These are phyloP conservation scores for Xylaria sp. DNA, from an alignment of 2,329 filamentous ascomycete species.

Conservation along the genomic window DNA sequence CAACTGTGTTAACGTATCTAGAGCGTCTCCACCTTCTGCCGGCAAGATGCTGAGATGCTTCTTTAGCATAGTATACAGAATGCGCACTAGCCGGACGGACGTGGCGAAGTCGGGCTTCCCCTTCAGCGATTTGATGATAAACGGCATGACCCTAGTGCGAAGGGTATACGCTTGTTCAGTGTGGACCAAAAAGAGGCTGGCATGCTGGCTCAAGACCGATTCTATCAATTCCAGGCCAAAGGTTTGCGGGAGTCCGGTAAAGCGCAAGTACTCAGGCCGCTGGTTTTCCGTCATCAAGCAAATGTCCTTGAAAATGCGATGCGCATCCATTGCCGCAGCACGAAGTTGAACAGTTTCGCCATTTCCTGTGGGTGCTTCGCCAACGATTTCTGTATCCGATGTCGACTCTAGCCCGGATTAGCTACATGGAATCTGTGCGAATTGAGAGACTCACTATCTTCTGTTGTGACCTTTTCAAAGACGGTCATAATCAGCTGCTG, in stretches of 20 bases:
- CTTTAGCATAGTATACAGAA: slow-evolving; percentile 83
- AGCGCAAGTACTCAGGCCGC: slow-evolving; percentile 82
- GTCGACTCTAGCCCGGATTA: slow-evolving; percentile 51
- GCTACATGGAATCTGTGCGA: not conserved
- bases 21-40: slow-evolving; percentile 82
- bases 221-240: slow-evolving; percentile 94
- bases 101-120: slow-evolving; percentile 83
- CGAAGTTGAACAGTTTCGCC: slow-evolving; percentile 71
- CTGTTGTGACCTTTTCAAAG: slow-evolving; percentile 87
- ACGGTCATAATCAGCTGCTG: slow-evolving; percentile 93
- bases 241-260: slow-evolving; percentile 80
- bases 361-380: slow-evolving; percentile 74
- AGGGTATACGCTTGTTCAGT: slow-evolving; percentile 84
- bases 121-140: slow-evolving; percentile 80
- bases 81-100: slow-evolving; percentile 82
- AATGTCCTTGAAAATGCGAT: slow-evolving; percentile 88
- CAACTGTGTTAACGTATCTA: slow-evolving; percentile 84
- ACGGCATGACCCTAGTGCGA: slow-evolving; percentile 81
- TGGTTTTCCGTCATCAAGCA: slow-evolving; percentile 89
- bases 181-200: slow-evolving; percentile 80
- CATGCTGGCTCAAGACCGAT: slow-evolving; percentile 86
- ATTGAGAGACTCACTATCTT: slow-evolving; percentile 74
- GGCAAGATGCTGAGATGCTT: slow-evolving; percentile 80
- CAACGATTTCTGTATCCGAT: slow-evolving; percentile 67
- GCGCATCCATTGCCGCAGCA: slow-evolving; percentile 85